Conservation (phyloP, 2,329 filamentous ascomycete genomes). For the Thelonectria olida region DNA sequence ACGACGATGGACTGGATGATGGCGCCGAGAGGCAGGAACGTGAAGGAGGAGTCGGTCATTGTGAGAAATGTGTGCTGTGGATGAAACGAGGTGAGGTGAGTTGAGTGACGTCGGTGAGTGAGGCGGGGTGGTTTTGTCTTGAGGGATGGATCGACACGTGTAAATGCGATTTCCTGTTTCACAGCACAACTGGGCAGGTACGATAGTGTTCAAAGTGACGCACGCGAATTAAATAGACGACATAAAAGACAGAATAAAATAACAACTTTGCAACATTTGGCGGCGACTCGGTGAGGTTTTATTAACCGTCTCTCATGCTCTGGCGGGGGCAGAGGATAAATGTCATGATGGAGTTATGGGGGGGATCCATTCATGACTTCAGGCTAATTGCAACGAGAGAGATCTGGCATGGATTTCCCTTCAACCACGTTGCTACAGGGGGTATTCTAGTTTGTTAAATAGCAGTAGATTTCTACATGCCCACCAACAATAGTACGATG, state of each 20-base stretch:
- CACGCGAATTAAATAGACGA: background rate
- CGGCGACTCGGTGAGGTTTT: conserved; percentile 29
- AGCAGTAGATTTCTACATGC: background rate
- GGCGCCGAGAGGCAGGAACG: conserved; percentile 79
- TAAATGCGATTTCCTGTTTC: conserved; percentile 18
- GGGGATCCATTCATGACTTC: conserved; percentile 38
- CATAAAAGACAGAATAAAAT: conserved; percentile 3
- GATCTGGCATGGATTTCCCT: background rate
- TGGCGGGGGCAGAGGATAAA: conserved; percentile 31
- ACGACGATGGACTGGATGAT: conserved; percentile 85
- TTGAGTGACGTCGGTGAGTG: conserved; percentile 6
- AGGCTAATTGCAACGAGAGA: conserved; percentile 32
- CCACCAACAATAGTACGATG: background rate
- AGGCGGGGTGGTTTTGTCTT: conserved; percentile 18
- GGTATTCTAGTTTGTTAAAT: background rate
- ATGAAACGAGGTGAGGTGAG: conserved; percentile 1
- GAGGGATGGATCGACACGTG: conserved; percentile 1
- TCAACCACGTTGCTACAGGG: background rate
- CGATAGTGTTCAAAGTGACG: background rate
- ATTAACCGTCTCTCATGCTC: conserved; percentile 23
- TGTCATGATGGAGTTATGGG: conserved; percentile 27
- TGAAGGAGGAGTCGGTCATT: conserved; percentile 62
- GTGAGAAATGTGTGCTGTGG: conserved; percentile 6
- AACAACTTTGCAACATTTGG: background rate
- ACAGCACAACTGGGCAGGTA: background rate